These are phyloP conservation scores for Yamadazyma takamatsuzukensis DNA, from an alignment of 805 yeast species.

Conservation along the genomic window DNA sequence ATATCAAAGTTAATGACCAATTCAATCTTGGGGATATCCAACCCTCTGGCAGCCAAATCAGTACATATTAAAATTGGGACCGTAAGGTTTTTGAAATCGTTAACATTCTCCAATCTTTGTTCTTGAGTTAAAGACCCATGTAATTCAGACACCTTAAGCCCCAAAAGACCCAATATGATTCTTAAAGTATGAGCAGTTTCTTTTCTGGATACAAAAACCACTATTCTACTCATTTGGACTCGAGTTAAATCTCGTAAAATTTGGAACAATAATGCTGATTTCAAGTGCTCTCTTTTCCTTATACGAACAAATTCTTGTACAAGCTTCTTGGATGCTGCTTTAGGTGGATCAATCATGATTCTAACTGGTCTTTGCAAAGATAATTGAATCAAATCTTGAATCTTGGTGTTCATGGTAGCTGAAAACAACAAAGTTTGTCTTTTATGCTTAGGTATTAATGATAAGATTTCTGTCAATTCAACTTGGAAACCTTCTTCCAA, in stretches of 20 bases:
- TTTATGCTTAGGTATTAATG: constrained; percentile 75
- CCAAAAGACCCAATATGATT: constrained; percentile 68
- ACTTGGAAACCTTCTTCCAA: constrained; percentile 98
- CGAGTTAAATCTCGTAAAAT: constrained; percentile 66
- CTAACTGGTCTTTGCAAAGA: constrained; percentile 89
- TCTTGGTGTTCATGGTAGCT: constrained; percentile 96
- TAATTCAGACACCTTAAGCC: constrained; percentile 72
- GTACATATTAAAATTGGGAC: constrained; percentile 93
- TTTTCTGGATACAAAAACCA: constrained; percentile 89
- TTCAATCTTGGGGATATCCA: constrained; percentile 97
- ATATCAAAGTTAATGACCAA: constrained; percentile 91
- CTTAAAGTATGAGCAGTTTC: constrained; percentile 86
- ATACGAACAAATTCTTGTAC: constrained; percentile 93
- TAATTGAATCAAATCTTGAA: constrained; percentile 81
- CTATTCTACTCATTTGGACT: constrained; percentile 63
- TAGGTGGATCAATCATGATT: constrained; percentile 95
- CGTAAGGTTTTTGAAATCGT: constrained; percentile 72
- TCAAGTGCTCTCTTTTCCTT: constrained; percentile 79
- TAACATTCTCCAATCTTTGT: constrained; percentile 83
- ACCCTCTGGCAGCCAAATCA: constrained; percentile 97
- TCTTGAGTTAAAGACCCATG: constrained; percentile 88
- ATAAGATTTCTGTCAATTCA: constrained; percentile 86
- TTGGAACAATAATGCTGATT: constrained; percentile 78
- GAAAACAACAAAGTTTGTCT: constrained; percentile 94
- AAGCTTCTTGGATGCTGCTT: constrained; percentile 86